These are phyloP conservation scores for Pelargonium nanum DNA, from an alignment of 345 rosid genomes.

Conservation along the genomic window DNA sequence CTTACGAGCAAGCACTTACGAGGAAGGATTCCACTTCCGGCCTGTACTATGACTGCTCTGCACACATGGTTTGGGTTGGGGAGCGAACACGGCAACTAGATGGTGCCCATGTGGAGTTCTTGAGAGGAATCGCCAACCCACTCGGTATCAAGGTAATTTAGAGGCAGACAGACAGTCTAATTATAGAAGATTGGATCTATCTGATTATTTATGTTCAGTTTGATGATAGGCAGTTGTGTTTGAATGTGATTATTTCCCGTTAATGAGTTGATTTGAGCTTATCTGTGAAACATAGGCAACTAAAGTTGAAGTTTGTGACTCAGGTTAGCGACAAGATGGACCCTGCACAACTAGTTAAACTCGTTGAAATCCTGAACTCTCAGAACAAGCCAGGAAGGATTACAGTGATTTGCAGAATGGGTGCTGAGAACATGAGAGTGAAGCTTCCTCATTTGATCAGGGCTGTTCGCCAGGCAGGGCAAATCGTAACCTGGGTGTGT, in stretches of 20 bases:
- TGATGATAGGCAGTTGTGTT: too few species aligned
- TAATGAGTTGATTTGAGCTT: too few species aligned
- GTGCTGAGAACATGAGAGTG: too few species aligned
- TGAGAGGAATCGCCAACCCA: slow-evolving; percentile 22
- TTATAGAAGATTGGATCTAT: neutral
- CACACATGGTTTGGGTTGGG: slow-evolving; percentile 23
- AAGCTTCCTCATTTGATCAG: slow-evolving; percentile 16
- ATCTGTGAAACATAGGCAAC: too few species aligned
- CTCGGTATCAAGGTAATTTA: slow-evolving; percentile 19
- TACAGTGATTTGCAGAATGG: slow-evolving; percentile 14
- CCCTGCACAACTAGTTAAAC: slow-evolving; percentile 15
- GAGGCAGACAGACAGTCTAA: neutral
- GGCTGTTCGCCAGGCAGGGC: slow-evolving; percentile 16
- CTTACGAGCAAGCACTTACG: slow-evolving; percentile 20
- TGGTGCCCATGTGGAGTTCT: slow-evolving; percentile 21
- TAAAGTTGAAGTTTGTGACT: neutral
- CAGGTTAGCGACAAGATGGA: slow-evolving; percentile 24
- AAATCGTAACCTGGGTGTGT: slow-evolving; percentile 20
- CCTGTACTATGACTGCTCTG: slow-evolving; percentile 22
- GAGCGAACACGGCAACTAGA: slow-evolving; percentile 24
- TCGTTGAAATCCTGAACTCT: slow-evolving; percentile 15
- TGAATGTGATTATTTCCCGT: too few species aligned
- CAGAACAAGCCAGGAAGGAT: slow-evolving; percentile 17
- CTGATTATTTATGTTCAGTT: too few species aligned
- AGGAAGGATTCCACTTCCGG: slow-evolving; percentile 22